Conservation (phyloP, 2,329 filamentous ascomycete species). For the Hysterium pulicare region DNA sequence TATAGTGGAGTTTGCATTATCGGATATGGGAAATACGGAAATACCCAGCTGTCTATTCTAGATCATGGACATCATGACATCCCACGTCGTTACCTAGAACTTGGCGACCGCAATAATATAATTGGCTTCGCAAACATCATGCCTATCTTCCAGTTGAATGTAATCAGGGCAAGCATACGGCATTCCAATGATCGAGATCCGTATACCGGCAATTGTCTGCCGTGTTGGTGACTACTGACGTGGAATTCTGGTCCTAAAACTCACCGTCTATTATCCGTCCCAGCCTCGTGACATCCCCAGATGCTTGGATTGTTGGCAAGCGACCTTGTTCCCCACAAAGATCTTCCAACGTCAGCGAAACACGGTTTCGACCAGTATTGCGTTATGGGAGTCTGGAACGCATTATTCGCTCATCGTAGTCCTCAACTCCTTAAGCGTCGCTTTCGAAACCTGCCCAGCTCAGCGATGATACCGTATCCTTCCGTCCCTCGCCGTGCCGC, state of each 20-base stretch:
- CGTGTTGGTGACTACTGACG: neutral
- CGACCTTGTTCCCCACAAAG: too few relatives aligned
- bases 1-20: conserved; percentile 11
- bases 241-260: neutral
- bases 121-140: neutral
- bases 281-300: conserved; percentile 2
- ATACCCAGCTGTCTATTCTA: conserved; percentile 12
- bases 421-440: too few relatives aligned
- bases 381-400: too few relatives aligned
- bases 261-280: neutral
- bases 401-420: too few relatives aligned
- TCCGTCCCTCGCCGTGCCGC: too few relatives aligned
- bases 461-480: too few relatives aligned
- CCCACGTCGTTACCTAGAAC: neutral
- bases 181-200: neutral
- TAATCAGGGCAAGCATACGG: neutral
- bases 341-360: too few relatives aligned
- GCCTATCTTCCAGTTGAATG: too few relatives aligned
- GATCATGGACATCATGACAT: neutral
- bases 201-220: neutral
- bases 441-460: too few relatives aligned
- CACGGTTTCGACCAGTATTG: too few relatives aligned
- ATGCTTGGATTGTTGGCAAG: too few relatives aligned
- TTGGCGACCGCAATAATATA: neutral
- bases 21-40: conserved; percentile 15